A percentile compares a stretch with the other conserved stretches of the same genome.
Evolutionary conservation across 179 eudicot genomes (phyloP).

Genomic region (Amaranthus tricolor): DNA sequence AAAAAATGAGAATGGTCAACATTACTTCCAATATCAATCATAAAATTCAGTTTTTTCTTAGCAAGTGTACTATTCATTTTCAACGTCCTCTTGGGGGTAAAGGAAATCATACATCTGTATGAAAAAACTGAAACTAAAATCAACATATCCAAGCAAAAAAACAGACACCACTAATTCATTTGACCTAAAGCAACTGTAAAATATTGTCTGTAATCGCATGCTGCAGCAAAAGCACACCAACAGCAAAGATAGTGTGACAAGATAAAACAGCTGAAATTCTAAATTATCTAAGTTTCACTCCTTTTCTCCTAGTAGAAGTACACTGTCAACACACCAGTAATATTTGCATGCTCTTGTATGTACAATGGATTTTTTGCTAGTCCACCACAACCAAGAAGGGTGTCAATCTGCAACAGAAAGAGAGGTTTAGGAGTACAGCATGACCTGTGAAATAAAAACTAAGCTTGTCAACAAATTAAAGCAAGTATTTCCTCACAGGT

Average conservation of each 20-base stretch:
- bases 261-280: too few relatives aligned
- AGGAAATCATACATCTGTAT: neutral
- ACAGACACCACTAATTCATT: neutral
- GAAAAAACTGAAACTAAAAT: neutral
- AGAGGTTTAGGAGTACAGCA: conserved; percentile 3
- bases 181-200: neutral
- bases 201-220: neutral
- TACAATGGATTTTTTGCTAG: conserved; percentile 84
- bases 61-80: neutral
- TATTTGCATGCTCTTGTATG: conserved; percentile 99
- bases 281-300: neutral
- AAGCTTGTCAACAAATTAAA: neutral
- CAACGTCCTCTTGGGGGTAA: neutral
- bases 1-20: neutral
- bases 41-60: neutral
- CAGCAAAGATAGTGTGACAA: too few relatives aligned
- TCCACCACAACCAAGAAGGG: conserved; percentile 95
- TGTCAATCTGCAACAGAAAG: conserved; percentile 63
- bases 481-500: neutral
- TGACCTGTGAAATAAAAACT: neutral
- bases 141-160: neutral
- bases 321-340: conserved; percentile 55
- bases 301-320: neutral
- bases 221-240: neutral
- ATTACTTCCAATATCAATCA: neutral